These are phyloP conservation scores for Dryadomyces sulphureus DNA, from an alignment of 2,329 filamentous ascomycete genomes.

Conservation along the genomic window DNA sequence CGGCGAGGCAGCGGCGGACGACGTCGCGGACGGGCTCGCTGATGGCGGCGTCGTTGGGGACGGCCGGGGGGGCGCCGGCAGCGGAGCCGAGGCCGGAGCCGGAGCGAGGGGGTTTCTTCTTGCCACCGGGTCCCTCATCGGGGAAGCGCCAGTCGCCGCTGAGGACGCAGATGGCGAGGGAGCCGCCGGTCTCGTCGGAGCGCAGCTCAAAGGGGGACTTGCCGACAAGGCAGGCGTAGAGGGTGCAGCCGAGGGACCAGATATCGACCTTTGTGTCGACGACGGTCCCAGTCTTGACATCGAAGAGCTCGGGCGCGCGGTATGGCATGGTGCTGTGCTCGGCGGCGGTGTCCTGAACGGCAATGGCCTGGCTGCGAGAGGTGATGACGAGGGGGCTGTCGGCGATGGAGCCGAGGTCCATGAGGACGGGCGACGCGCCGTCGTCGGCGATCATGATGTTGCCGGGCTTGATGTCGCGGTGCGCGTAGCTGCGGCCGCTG, in stretches of 20 bases:
- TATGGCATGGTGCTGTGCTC: slow-evolving; percentile 99
- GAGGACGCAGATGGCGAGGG: slow-evolving; percentile 78
- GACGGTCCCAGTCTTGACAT: slow-evolving; percentile 82
- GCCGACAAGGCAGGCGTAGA: slow-evolving; percentile 91
- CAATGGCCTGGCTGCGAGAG: slow-evolving; percentile 75
- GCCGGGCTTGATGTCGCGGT: slow-evolving; percentile 93
- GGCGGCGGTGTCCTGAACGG: slow-evolving; percentile 84
- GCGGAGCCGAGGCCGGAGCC: slow-evolving; percentile 16
- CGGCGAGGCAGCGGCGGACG: slow-evolving; percentile 69
- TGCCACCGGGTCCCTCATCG: slow-evolving; percentile 56
- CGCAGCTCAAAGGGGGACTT: slow-evolving; percentile 95
- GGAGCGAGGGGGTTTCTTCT: slow-evolving; percentile 13
- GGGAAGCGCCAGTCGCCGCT: slow-evolving; percentile 96
- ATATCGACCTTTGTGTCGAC: slow-evolving; percentile 97
- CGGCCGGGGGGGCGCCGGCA: slow-evolving; percentile 14
- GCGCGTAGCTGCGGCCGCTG: slow-evolving; percentile 70
- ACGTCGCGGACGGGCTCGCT: slow-evolving; percentile 76
- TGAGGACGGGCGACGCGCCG: slow-evolving; percentile 77
- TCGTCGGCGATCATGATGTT: slow-evolving; percentile 98
- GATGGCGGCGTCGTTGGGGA: slow-evolving; percentile 36
- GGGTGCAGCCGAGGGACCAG: slow-evolving; percentile 93
- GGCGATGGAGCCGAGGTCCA: slow-evolving; percentile 90
- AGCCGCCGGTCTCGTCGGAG: slow-evolving; percentile 90
- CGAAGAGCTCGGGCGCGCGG: slow-evolving; percentile 91
- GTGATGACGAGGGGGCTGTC: slow-evolving; percentile 81